These are phyloP conservation scores for Chlorella sp. DNA, from an alignment of 139 green algal genomes.

Conservation along the genomic window DNA sequence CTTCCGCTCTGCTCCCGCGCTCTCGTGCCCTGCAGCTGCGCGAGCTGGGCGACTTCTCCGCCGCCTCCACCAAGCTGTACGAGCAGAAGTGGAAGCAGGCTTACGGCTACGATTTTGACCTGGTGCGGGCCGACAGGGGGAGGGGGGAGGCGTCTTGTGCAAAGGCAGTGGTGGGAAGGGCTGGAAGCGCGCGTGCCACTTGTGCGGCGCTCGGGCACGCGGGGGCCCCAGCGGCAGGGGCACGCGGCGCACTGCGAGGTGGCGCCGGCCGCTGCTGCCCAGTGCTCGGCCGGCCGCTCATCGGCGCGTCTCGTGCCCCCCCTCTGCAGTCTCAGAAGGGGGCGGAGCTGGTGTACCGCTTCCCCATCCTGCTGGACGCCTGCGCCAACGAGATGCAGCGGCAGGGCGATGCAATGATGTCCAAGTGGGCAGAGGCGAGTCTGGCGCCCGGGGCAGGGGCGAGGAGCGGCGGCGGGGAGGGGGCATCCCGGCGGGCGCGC, in stretches of 20 bases:
- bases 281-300: background rate
- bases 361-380: constrained; percentile 82
- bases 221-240: too few species aligned
- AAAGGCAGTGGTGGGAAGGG: too few species aligned
- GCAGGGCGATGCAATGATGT: constrained; percentile 82
- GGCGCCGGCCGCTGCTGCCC: too few species aligned
- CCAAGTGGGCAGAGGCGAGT: constrained; percentile 83
- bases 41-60: constrained; percentile 73
- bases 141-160: background rate
- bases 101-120: constrained; percentile 88
- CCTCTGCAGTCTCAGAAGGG: constrained; percentile 52
- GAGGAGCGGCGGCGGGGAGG: too few species aligned
- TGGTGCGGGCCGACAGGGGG: constrained; percentile 35
- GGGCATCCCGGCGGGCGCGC: too few species aligned
- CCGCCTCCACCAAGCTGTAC: constrained; percentile 59
- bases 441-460: too few species aligned
- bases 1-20: too few species aligned
- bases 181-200: background rate
- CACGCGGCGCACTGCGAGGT: too few species aligned
- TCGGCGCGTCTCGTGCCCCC: background rate
- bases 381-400: constrained; percentile 82
- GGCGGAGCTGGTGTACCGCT: constrained; percentile 59
- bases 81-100: constrained; percentile 65
- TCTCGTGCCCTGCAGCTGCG: constrained; percentile 76
- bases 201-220: background rate